These are phyloP conservation scores for Erodium moschatum DNA, from an alignment of 441 rosid species.

Conservation along the genomic window DNA sequence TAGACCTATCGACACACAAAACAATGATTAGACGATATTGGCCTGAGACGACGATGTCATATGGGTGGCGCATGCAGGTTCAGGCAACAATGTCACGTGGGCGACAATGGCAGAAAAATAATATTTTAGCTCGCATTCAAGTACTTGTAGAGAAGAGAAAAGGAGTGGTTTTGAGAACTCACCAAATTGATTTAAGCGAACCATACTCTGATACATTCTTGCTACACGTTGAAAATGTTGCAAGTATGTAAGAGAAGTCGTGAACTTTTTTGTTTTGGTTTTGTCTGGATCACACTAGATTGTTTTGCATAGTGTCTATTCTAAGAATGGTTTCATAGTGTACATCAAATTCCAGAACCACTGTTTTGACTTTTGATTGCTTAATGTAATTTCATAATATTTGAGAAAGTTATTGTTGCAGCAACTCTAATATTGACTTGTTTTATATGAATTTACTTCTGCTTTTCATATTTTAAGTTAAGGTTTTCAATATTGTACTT, in stretches of 20 bases:
- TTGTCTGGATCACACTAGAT: neutral
- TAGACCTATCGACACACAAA: too few species aligned
- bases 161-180: too few species aligned
- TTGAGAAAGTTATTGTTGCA: neutral
- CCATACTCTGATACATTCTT: too few species aligned
- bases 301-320: neutral
- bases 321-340: neutral
- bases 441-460: neutral
- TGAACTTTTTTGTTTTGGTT: constrained; percentile 5
- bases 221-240: neutral
- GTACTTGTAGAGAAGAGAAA: too few species aligned
- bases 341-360: neutral
- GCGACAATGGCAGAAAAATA: too few species aligned
- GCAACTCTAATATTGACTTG: neutral
- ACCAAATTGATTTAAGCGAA: too few species aligned
- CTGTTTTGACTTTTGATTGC: neutral
- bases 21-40: too few species aligned
- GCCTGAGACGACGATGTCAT: too few species aligned
- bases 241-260: neutral
- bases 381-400: neutral
- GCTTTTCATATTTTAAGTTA: neutral
- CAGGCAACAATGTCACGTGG: too few species aligned
- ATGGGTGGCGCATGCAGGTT: too few species aligned
- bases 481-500: neutral
- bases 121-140: too few species aligned